A percentile compares a stretch with the other conserved stretches of the same genome.
Conservation (phyloP, 75 land plant species). For the Cupressus sempervirens region DNA sequence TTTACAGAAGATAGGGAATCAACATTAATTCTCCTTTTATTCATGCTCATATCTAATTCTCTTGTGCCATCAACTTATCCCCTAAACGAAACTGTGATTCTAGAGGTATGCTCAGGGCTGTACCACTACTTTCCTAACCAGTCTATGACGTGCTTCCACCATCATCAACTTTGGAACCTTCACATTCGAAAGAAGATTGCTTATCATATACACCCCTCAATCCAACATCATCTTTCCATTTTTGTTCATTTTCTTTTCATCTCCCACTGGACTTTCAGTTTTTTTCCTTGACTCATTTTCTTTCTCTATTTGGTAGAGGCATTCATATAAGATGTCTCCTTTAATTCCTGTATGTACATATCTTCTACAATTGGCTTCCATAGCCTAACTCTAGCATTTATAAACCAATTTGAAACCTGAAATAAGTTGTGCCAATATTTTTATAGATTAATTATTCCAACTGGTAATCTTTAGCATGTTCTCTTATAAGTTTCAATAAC, state of each 20-base stretch:
- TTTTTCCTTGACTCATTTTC: slow-evolving; percentile 11
- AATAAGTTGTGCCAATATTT: no score
- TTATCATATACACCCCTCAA: neutral
- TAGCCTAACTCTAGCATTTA: no score
- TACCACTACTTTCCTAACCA: slow-evolving; percentile 12
- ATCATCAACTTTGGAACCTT: slow-evolving; percentile 12
- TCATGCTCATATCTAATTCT: no score
- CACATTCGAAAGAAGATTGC: slow-evolving; percentile 1
- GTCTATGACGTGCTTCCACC: slow-evolving; percentile 11
- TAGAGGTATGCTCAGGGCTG: slow-evolving; percentile 10
- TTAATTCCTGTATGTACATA: slow-evolving; percentile 49
- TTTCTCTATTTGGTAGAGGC: slow-evolving; percentile 6
- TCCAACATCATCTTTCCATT: slow-evolving; percentile 10
- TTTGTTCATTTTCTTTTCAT: neutral
- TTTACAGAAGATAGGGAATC: no score
- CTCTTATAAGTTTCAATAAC: no score
- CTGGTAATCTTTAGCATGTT: no score
- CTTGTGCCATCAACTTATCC: no score
- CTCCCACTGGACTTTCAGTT: slow-evolving; percentile 7
- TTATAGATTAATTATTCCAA: no score
- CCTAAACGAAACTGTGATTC: neutral
- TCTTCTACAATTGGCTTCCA: slow-evolving; percentile 92
- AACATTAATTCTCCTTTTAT: no score
- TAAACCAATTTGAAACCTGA: no score
- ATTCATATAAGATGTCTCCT: slow-evolving; percentile 21